A percentile compares a stretch with the other conserved stretches of the same genome.
These are phyloP conservation scores for Fusarium subglutinans DNA, from an alignment of 2,329 filamentous ascomycete species.

Conservation along the genomic window DNA sequence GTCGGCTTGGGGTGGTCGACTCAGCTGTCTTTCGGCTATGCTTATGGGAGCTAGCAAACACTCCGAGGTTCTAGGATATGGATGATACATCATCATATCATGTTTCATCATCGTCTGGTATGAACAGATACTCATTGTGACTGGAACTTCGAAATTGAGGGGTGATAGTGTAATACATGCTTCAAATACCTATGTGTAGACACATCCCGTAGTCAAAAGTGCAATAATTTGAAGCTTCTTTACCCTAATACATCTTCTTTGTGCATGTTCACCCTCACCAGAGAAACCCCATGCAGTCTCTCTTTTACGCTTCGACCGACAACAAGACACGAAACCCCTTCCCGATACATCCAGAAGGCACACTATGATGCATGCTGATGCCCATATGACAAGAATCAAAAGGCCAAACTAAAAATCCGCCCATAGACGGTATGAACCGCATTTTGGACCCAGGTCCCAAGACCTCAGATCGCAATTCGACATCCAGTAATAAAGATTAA, in stretches of 20 bases:
- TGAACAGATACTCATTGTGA: background rate
- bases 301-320: background rate
- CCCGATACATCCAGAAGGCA: constrained; percentile 20
- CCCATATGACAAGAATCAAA: constrained; percentile 17
- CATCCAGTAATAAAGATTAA: constrained; percentile 40
- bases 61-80: background rate
- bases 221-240: background rate
- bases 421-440: background rate
- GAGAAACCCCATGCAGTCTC: background rate
- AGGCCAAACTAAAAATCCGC: constrained; percentile 20
- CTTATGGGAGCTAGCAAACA: background rate
- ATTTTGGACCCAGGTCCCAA: constrained; percentile 1
- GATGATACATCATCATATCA: background rate
- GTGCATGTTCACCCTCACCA: background rate
- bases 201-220: background rate
- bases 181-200: background rate
- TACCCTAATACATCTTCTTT: background rate
- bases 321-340: background rate
- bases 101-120: background rate
- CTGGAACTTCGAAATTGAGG: background rate
- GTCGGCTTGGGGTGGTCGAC: background rate
- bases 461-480: constrained; percentile 1
- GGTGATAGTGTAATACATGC: too few relatives aligned
- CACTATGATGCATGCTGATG: constrained; percentile 11
- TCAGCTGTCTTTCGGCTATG: background rate